A percentile compares a stretch with the other conserved stretches of the same genome.
These are phyloP conservation scores for Tolypocladium inflatum DNA, from an alignment of 2,329 filamentous ascomycete genomes.

Conservation along the genomic window DNA sequence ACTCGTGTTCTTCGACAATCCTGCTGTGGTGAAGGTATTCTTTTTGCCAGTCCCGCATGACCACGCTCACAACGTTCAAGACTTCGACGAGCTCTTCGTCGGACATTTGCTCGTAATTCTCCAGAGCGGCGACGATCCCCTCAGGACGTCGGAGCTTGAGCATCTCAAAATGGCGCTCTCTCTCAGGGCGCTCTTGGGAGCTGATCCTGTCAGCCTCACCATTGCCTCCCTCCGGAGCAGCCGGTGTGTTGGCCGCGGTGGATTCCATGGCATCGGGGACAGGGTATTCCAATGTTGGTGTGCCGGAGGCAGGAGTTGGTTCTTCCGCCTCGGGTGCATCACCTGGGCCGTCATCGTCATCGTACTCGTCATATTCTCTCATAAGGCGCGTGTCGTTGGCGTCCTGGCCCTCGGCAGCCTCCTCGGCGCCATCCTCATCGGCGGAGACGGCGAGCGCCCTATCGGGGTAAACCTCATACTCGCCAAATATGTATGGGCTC, in stretches of 20 bases:
- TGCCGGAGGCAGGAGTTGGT: conserved; percentile 27
- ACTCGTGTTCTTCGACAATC: conserved; percentile 48
- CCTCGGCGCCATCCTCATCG: conserved; percentile 2
- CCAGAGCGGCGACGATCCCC: conserved; percentile 37
- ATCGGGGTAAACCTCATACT: conserved; percentile 26
- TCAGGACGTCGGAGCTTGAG: conserved; percentile 40
- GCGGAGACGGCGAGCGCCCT: not conserved
- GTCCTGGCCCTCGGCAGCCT: conserved; percentile 5
- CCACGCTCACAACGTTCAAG: conserved; percentile 33
- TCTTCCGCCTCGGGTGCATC: conserved; percentile 21
- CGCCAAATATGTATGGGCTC: conserved; percentile 29
- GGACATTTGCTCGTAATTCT: conserved; percentile 40
- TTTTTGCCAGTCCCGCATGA: conserved; percentile 40
- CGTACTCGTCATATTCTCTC: conserved; percentile 7
- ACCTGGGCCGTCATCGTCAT: conserved; percentile 22
- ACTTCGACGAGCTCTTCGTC: conserved; percentile 34
- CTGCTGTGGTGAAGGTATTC: conserved; percentile 43
- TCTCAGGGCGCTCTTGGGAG: conserved; percentile 20
- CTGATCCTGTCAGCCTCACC: conserved; percentile 28
- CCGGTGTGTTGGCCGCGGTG: conserved; percentile 26
- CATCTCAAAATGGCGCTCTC: conserved; percentile 29
- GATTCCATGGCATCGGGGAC: conserved; percentile 27
- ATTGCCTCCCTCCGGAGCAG: conserved; percentile 14
- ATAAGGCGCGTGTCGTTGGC: conserved; percentile 18
- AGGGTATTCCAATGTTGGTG: conserved; percentile 28